Evolutionary conservation across 2,329 filamentous ascomycete species (phyloP).

Genomic region (Colletotrichum magnum): DNA sequence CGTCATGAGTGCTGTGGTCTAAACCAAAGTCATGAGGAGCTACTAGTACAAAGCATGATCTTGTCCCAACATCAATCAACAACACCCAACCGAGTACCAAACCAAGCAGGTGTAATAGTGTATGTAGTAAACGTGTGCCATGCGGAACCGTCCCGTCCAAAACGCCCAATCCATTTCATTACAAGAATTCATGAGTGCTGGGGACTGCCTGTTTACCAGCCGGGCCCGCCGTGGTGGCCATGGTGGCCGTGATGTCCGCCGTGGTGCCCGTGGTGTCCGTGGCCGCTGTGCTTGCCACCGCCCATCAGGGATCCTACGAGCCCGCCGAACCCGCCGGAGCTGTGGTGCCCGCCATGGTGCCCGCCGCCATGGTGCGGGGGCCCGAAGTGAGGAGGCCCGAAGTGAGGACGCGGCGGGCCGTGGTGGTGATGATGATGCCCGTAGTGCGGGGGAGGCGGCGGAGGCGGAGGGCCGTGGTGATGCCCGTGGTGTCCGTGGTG

Average conservation of each 20-base stretch:
- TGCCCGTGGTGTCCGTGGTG: conserved; percentile 40
- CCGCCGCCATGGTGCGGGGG: conserved; percentile 24
- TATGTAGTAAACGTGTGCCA: background rate
- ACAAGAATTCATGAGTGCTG: background rate
- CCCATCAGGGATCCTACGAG: conserved; percentile 41
- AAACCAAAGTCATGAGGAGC: too few relatives aligned
- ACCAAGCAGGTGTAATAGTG: too few relatives aligned
- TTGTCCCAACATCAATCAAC: too few relatives aligned
- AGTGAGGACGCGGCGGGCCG: conserved; percentile 19
- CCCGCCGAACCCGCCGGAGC: conserved; percentile 44
- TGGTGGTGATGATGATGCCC: conserved; percentile 25
- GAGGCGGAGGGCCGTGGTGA: conserved; percentile 10
- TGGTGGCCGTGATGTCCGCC: conserved; percentile 2
- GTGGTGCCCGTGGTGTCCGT: conserved; percentile 3
- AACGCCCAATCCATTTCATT: conserved; percentile 18
- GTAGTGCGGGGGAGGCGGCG: background rate
- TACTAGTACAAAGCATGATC: too few relatives aligned
- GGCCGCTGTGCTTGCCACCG: conserved; percentile 25
- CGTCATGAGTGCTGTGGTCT: background rate
- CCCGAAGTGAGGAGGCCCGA: conserved; percentile 28
- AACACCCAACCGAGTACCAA: too few relatives aligned
- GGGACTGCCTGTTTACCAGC: background rate
- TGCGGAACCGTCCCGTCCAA: background rate
- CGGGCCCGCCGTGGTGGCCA: conserved; percentile 18
- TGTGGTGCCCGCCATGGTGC: conserved; percentile 29